Conservation (phyloP, 2,329 filamentous ascomycete species). For the Fusarium domesticum region DNA sequence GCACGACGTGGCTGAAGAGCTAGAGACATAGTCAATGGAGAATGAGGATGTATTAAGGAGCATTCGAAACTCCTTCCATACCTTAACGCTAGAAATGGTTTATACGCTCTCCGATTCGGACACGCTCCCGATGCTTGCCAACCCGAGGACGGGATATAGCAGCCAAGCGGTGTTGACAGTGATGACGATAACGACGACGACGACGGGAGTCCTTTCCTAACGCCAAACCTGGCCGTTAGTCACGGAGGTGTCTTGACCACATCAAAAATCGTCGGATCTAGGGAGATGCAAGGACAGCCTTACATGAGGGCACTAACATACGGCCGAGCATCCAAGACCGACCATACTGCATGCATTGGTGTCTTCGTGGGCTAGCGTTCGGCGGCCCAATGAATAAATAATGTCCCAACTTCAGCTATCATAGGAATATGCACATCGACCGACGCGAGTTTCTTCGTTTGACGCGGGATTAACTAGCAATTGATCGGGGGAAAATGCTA, state of each 20-base stretch:
- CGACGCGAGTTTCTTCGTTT: slow-evolving; percentile 27
- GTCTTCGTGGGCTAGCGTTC: slow-evolving; percentile 25
- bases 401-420: slow-evolving; percentile 27
- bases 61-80: neutral
- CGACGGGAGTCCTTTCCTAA: neutral
- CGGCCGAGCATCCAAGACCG: slow-evolving; percentile 12
- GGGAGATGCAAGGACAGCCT: neutral
- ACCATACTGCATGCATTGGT: slow-evolving; percentile 30
- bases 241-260: neutral
- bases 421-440: slow-evolving; percentile 22
- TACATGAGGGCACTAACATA: neutral
- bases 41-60: neutral
- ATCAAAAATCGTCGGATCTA: neutral
- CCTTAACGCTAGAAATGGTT: neutral
- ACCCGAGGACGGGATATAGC: neutral
- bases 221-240: slow-evolving; percentile 12
- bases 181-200: neutral
- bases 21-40: neutral
- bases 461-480: slow-evolving; percentile 29
- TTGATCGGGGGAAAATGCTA: slow-evolving; percentile 32
- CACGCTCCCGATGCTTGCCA: neutral
- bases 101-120: neutral
- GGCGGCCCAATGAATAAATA: slow-evolving; percentile 22
- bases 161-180: neutral
- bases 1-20: neutral